Conservation (phyloP, 495 filamentous ascomycete genomes). For the Pseudotulostoma volvatum region DNA sequence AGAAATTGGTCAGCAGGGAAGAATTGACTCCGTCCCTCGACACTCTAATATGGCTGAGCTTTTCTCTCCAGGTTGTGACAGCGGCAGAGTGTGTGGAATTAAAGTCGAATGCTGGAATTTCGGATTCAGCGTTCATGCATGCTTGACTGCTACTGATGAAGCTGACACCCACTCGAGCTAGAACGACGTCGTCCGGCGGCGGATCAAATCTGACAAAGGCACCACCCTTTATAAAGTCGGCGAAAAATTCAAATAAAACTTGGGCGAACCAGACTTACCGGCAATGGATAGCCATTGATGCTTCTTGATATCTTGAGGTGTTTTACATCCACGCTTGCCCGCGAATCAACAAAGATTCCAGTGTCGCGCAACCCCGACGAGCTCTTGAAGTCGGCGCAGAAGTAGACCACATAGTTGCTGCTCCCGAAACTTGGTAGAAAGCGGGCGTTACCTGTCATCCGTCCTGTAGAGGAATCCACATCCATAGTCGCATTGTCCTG, state of each 20-base stretch:
- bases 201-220: slow-evolving; percentile 47
- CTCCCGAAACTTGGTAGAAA: slow-evolving; percentile 56
- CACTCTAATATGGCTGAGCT: slow-evolving; percentile 37
- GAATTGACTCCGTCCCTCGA: slow-evolving; percentile 33
- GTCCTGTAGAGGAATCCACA: slow-evolving; percentile 41
- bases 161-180: slow-evolving; percentile 53
- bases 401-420: slow-evolving; percentile 45
- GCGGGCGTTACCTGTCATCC: slow-evolving; percentile 49
- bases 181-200: slow-evolving; percentile 23
- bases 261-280: slow-evolving; percentile 17
- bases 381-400: slow-evolving; percentile 49
- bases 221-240: slow-evolving; percentile 29
- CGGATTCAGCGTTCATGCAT: slow-evolving; percentile 40
- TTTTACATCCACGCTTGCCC: slow-evolving; percentile 29
- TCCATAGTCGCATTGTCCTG: slow-evolving; percentile 45
- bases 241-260: not conserved
- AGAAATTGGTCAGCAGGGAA: slow-evolving; percentile 42
- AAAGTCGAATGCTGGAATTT: slow-evolving; percentile 40
- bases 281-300: slow-evolving; percentile 55
- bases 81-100: slow-evolving; percentile 21
- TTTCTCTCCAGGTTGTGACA: slow-evolving; percentile 32
- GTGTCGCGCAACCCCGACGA: slow-evolving; percentile 26
- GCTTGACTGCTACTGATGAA: slow-evolving; percentile 50
- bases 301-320: slow-evolving; percentile 47
- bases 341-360: slow-evolving; percentile 27